Evolutionary conservation across 2,329 filamentous ascomycete species (phyloP), one percentile per base, ranked within the genome.

Genomic region (Gnomoniopsis smithogilvyi): DNA sequence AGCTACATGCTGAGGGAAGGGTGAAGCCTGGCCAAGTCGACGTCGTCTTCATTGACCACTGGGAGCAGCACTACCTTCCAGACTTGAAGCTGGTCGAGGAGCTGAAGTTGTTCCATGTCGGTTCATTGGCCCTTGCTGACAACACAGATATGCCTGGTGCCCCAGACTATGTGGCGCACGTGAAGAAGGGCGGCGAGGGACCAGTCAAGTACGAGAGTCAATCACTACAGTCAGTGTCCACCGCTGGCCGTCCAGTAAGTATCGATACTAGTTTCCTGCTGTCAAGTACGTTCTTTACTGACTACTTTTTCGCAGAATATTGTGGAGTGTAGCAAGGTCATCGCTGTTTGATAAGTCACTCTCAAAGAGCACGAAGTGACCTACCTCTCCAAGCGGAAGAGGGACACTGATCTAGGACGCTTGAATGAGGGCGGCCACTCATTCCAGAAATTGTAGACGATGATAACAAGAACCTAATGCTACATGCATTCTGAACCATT

Each of bases 91-190:
- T 73, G 4, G 67, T 67, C 53, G 72, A 76, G 59, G 64, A 72
- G 10, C 58, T 74, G 30, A 62, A 64, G 2, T 54, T 76, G 26
- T 65, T 75, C 33, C 66, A 59, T 2, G 60, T 64, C 19, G 73
- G 74, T 1, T 69, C 67, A 1, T 63, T 75, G 6, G 61, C 78
- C 7, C 70, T 73, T 2, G 77, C 77, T 2, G 76, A 80, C 62
- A 79, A 80, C 62, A 73, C 76, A 30, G 64, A 76, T 24, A 63
- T 65, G 12, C 76, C 76, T 1, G 77, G 77, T 2, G 76, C 76
- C 48, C 77, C 76, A 14, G 69, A 73, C 12, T 79, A 79, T 64
- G 62, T 77, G 45, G 68, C 68, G 54, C 76, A 77, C 67, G 72
- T 78, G 8, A 64, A 67, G 59, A 63, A 55, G 24, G 68, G 70